Conservation (phyloP, 306 rosid genomes). For the Medicago lupulina region DNA sequence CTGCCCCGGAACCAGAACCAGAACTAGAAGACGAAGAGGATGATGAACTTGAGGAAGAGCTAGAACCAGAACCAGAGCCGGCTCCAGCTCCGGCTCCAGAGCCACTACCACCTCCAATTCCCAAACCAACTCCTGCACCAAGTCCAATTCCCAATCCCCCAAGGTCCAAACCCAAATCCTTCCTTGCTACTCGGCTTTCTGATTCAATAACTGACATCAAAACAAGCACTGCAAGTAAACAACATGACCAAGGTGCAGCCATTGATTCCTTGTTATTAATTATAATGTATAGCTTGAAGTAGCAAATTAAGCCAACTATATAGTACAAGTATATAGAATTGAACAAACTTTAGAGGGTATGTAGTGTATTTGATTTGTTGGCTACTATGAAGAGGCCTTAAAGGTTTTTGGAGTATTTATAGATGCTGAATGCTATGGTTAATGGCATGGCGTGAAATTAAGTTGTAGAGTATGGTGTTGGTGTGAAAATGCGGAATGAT, state of each 20-base stretch:
- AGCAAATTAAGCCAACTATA: too few relatives aligned
- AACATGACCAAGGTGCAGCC: constrained; percentile 48
- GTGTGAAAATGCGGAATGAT: constrained; percentile 13
- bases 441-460: neutral
- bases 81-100: constrained; percentile 59
- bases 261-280: constrained; percentile 20
- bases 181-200: constrained; percentile 54
- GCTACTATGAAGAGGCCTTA: constrained; percentile 23
- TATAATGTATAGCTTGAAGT: too few relatives aligned
- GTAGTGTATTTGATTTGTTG: neutral
- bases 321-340: neutral
- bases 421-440: constrained; percentile 21
- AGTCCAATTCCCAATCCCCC: constrained; percentile 61
- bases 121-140: constrained; percentile 57
- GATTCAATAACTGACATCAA: constrained; percentile 46
- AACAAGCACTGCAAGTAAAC: constrained; percentile 46
- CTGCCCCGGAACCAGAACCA: constrained; percentile 55
- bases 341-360: constrained; percentile 29
- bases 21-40: too few relatives aligned
- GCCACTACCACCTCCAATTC: constrained; percentile 59
- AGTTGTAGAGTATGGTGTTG: constrained; percentile 23
- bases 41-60: too few relatives aligned
- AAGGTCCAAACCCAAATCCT: constrained; percentile 62
- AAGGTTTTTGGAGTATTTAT: constrained; percentile 38
- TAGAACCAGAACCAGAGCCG: too few relatives aligned